phyloP scores from a whole-genome alignment of 2,329 filamentous ascomycete species.

The Epichloe baconii region DNA sequence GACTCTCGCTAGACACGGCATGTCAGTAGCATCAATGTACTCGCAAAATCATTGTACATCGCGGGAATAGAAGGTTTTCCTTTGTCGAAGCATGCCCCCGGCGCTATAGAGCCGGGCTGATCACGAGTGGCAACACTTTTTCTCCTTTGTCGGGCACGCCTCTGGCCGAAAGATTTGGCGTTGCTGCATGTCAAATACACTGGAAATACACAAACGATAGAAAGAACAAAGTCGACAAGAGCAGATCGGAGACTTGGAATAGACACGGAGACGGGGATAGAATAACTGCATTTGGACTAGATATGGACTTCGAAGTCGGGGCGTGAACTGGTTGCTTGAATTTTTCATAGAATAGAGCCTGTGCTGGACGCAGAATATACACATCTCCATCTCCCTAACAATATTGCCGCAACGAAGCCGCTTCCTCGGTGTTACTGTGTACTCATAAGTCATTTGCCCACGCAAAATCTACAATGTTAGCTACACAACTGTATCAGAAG shows the following conservation, averaged over 20 bases:
- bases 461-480: conserved; percentile 27
- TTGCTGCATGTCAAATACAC: neutral
- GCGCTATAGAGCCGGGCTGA: neutral
- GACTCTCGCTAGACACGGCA: conserved; percentile 6
- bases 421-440: neutral
- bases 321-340: neutral
- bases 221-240: neutral
- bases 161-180: neutral
- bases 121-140: neutral
- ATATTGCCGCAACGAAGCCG: too few relatives aligned
- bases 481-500: neutral
- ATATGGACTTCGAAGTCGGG: neutral
- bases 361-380: too few relatives aligned
- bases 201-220: neutral
- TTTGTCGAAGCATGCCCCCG: neutral
- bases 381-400: too few relatives aligned
- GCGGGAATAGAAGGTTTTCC: neutral
- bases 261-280: neutral
- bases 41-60: too few relatives aligned
- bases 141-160: neutral
- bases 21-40: too few relatives aligned
- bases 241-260: neutral
- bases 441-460: conserved; percentile 26
- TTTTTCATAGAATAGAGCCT: too few relatives aligned
- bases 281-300: too few relatives aligned